Evolutionary conservation across 2,329 filamentous ascomycete species (phyloP), one percentile per base, ranked within the genome.

Genomic region (Eurotiales sp.): DNA sequence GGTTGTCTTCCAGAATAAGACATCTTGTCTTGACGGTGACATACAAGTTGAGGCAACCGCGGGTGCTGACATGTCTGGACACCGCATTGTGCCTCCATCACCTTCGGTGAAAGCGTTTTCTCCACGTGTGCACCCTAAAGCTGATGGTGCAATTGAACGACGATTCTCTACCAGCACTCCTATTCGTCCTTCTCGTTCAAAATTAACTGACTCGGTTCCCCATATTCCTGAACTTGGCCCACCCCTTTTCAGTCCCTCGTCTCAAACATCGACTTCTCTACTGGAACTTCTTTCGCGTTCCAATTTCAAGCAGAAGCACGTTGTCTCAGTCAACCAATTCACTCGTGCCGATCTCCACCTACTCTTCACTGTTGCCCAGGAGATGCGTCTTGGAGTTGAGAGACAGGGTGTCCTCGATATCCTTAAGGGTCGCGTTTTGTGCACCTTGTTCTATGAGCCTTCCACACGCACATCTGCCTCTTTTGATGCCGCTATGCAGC

Each of bases 401-500:
- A 86, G 91, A 45, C 87, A 95, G 63, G 93, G 93, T 54, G 87
- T 93, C 25, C 79, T 99, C 46, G 86, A 93, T 64, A 80, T 95
- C 51, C 83, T 99, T 55, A 88, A 87, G 62, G 90, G 91, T 23
- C 85, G 88, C 41, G 83, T 99, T 11, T 80, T 99, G 32, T 90
- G 87, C 73, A 93, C 89, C 2, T 84, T 99, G 76, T 99, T 99
- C 81, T 99, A 91, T 72, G 93, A 99, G 78, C 93, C 93, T 2
- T 97, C 92, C 0, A 99, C 93, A 2, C 83, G 93, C 50, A 99
- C 93, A 4, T 96, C 92, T 11, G 84, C 88, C 32, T 99, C 93
- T 3, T 99, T 99, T 63, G 93, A 99, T 66, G 88, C 92, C 51
- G 93, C 93, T 37, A 99, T 99, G 93, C 95, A 99, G 78, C 87